Percentiles rank a stretch among this genome's conserved stretches.
phyloP scores from a whole-genome alignment of 2,329 filamentous ascomycete genomes.

The Beauveria asiatica region DNA sequence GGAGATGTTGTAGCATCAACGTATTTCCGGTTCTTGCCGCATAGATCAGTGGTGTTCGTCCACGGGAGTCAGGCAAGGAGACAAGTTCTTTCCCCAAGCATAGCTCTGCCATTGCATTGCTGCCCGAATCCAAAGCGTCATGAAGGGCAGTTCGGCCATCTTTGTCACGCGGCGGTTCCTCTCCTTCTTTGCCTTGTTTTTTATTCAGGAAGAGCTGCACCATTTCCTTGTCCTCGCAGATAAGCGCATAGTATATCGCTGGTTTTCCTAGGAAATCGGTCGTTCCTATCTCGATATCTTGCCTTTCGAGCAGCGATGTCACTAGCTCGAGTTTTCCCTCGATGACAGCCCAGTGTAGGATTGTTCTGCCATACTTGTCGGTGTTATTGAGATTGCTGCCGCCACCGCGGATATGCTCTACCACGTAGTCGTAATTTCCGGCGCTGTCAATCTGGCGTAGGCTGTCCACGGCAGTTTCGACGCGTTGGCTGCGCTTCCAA shows the following conservation, averaged over 20 bases:
- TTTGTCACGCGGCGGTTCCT: background rate
- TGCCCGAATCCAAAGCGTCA: background rate
- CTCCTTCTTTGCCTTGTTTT: background rate
- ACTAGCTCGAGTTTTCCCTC: background rate
- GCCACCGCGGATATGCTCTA: no score
- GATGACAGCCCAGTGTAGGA: background rate
- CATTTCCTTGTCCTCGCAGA: background rate
- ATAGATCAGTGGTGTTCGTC: background rate
- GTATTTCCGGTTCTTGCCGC: background rate
- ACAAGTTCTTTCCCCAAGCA: background rate
- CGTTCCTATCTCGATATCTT: background rate
- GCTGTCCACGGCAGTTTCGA: no score
- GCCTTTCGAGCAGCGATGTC: background rate
- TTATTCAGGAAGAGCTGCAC: background rate
- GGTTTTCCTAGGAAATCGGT: background rate
- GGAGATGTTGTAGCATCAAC: no score
- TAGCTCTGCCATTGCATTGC: background rate
- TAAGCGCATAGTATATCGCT: background rate
- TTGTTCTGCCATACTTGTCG: background rate
- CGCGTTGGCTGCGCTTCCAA: no score
- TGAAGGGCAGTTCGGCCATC: background rate
- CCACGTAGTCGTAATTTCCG: no score
- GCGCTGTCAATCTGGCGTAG: no score
- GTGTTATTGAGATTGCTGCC: no score
- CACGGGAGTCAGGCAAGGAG: background rate